These are phyloP conservation scores for Metschnikowia hibisci DNA, from an alignment of 805 yeast species.

Conservation along the genomic window DNA sequence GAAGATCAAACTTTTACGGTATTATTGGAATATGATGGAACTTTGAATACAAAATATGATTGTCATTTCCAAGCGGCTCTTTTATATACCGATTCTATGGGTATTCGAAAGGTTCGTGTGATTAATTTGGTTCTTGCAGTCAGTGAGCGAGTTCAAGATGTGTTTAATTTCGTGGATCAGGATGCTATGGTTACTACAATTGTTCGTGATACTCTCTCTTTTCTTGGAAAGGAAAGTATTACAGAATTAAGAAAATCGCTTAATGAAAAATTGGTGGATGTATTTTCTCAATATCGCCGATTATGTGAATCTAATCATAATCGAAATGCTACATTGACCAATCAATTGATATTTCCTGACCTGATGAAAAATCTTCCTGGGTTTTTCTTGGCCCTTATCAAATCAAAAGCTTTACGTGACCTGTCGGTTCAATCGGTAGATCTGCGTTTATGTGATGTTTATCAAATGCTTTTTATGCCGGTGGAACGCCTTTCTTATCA, in stretches of 20 bases:
- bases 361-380: constrained; percentile 69
- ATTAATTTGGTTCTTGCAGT: constrained; percentile 80
- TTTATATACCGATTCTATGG: constrained; percentile 73
- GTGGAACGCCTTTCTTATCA: constrained; percentile 55
- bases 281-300: constrained; percentile 48
- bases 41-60: constrained; percentile 63
- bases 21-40: constrained; percentile 73
- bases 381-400: constrained; percentile 64
- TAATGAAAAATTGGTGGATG: constrained; percentile 38
- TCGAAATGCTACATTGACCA: constrained; percentile 33
- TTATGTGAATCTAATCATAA: constrained; percentile 43
- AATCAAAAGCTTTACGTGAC: constrained; percentile 58
- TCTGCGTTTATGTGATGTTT: constrained; percentile 53
- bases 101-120: constrained; percentile 81
- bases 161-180: constrained; percentile 77
- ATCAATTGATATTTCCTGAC: constrained; percentile 77
- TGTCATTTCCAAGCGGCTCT: constrained; percentile 90
- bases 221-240: constrained; percentile 37
- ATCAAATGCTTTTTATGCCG: constrained; percentile 49
- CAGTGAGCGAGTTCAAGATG: constrained; percentile 65
- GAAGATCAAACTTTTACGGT: constrained; percentile 66
- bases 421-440: constrained; percentile 54
- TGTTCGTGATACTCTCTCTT: constrained; percentile 38
- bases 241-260: constrained; percentile 38
- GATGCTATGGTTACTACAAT: constrained; percentile 39